Evolutionary conservation across 805 yeast genomes (phyloP), one percentile per base, ranked within the genome.

Genomic region (Ogataea allantospora): DNA sequence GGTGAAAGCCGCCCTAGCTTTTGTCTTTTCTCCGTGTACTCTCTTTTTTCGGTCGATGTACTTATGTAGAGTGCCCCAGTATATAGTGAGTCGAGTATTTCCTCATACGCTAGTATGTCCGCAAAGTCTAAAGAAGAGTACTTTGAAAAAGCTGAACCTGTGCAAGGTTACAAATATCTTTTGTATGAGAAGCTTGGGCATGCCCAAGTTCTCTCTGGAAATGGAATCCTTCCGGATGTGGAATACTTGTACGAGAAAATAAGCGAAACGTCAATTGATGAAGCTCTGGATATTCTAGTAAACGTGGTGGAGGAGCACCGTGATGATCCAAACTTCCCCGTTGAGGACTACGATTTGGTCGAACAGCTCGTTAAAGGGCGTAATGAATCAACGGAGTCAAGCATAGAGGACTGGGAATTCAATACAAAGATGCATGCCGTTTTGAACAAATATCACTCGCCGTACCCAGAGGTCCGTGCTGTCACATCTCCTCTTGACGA

Each of bases 401-500:
- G 22, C 14, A 16, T 9, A 18, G 11, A 22, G 17, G 41, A 42
- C 10, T 47, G 40, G 39, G 40, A 31, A 17, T 44, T 54, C 16
- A 55, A 59, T 35, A 48, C 51, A 13, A 54, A 53, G 37, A 40
- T 57, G 27, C 47, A 52, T 23, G 74, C 73, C 15, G 64, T 67
- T 21, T 49, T 60, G 20, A 63, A 66, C n/a, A 46, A 54, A 60
- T 71, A 52, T 44, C 43, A 67, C 48, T 73, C 79, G 14, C 83
- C 84, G 7, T 80, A 79, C 53, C 77, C 83, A 1, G 86, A 80
- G 57, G 85, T 80, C 14, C 69, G 87, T 56, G 74, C 84, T 18
- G 73, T 80, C 15, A 77, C 77, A 24, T 72, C 78, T 6, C 66
- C 73, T 7, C 54, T 61, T 7, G 82, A 76, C 52, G 80, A 77